These are phyloP conservation scores for Saksenaea vasiformis DNA, from an alignment of 371 early-diverging fungal species.

Conservation along the genomic window DNA sequence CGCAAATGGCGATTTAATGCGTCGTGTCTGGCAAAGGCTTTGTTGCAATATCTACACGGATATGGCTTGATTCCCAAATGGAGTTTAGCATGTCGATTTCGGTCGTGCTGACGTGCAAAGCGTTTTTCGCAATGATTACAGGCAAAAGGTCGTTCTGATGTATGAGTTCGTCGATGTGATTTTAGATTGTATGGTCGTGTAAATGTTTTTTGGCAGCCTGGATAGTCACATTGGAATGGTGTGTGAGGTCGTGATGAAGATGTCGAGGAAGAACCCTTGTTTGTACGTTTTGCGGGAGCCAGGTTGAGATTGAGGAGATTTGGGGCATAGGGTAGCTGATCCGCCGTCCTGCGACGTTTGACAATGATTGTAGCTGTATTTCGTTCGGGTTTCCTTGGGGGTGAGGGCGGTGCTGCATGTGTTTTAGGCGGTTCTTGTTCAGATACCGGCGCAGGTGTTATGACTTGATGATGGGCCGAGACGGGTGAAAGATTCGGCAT, in stretches of 20 bases:
- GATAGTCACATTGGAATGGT: constrained; percentile 24
- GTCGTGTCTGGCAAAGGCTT: constrained; percentile 78
- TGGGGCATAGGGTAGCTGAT: constrained; percentile 21
- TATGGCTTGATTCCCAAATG: constrained; percentile 70
- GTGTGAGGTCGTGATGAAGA: neutral
- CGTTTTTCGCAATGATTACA: constrained; percentile 61
- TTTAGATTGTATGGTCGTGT: constrained; percentile 82
- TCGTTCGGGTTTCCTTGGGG: neutral
- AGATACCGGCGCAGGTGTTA: neutral
- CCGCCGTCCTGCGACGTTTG: constrained; percentile 11
- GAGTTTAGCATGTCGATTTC: constrained; percentile 79
- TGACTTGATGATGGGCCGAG: neutral
- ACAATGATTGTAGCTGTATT: neutral
- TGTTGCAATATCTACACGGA: constrained; percentile 63
- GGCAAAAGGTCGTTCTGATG: constrained; percentile 72
- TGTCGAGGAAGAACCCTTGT: neutral
- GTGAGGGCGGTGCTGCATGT: neutral
- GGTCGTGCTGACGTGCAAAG: constrained; percentile 77
- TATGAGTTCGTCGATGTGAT: constrained; percentile 79
- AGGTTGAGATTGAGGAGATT: constrained; percentile 21
- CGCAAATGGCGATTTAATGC: constrained; percentile 66
- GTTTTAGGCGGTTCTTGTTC: neutral
- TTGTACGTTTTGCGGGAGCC: constrained; percentile 7
- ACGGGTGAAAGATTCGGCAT: neutral
- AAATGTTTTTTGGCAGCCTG: constrained; percentile 72